These are phyloP conservation scores for Ampelocalamus luodianensis DNA, from an alignment of 176 grass and related monocot species.

Conservation along the genomic window DNA sequence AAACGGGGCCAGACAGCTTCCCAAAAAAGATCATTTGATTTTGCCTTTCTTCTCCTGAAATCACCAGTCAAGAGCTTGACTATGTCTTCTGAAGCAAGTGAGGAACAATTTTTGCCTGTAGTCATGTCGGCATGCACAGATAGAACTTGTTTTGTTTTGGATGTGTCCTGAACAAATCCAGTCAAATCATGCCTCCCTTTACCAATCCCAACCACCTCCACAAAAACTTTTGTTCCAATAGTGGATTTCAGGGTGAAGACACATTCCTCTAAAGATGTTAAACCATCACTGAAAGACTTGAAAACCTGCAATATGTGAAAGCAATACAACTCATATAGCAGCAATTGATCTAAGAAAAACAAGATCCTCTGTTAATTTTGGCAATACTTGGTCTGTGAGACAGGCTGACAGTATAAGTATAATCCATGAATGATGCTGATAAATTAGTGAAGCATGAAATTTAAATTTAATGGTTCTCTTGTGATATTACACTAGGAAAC, in stretches of 20 bases:
- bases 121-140: slow-evolving; percentile 43
- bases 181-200: slow-evolving; percentile 69
- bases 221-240: slow-evolving; percentile 53
- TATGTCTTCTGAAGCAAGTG: slow-evolving; percentile 52
- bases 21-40: slow-evolving; percentile 69
- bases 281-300: slow-evolving; percentile 53
- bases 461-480: slow-evolving; percentile 16
- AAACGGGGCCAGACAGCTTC: slow-evolving; percentile 73
- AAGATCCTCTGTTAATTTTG: slow-evolving; percentile 29
- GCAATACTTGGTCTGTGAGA: neutral
- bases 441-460: slow-evolving; percentile 7
- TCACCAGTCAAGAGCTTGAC: slow-evolving; percentile 70
- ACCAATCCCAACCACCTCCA: slow-evolving; percentile 65
- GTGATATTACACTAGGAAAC: slow-evolving; percentile 21
- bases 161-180: slow-evolving; percentile 50
- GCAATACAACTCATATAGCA: slow-evolving; percentile 16
- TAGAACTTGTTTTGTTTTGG: slow-evolving; percentile 44
- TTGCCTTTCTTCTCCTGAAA: slow-evolving; percentile 67
- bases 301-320: slow-evolving; percentile 51
- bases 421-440: neutral
- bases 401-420: neutral
- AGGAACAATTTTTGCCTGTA: slow-evolving; percentile 57
- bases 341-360: slow-evolving; percentile 28
- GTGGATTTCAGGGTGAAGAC: slow-evolving; percentile 59
- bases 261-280: slow-evolving; percentile 55